Conservation (phyloP, 208 protist species). For the Vickermania ingenoplastis region DNA sequence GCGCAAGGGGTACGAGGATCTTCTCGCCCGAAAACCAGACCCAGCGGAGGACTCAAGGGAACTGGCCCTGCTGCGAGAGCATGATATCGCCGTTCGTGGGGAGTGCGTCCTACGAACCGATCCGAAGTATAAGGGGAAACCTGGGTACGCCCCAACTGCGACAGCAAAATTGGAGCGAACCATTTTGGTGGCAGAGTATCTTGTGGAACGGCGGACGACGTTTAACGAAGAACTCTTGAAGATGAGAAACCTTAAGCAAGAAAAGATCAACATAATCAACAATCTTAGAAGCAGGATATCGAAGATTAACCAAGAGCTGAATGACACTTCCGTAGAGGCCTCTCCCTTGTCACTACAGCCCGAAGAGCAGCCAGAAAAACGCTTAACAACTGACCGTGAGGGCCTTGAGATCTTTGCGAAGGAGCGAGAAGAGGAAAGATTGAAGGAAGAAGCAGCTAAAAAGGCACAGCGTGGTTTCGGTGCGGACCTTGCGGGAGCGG, state of each 20-base stretch:
- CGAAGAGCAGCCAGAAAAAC: constrained; percentile 63
- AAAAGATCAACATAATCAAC: constrained; percentile 58
- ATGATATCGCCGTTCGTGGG: constrained; percentile 72
- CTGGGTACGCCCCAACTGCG: constrained; percentile 84
- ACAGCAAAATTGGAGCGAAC: constrained; percentile 90
- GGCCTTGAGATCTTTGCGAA: constrained; percentile 57
- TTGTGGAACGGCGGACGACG: constrained; percentile 63
- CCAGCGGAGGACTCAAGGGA: constrained; percentile 66
- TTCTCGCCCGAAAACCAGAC: constrained; percentile 69
- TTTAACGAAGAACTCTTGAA: constrained; percentile 91
- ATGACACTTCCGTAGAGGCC: constrained; percentile 18
- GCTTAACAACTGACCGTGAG: constrained; percentile 45
- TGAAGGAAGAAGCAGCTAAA: constrained; percentile 47
- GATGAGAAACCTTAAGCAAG: constrained; percentile 84
- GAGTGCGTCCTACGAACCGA: constrained; percentile 93
- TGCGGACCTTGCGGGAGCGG: constrained; percentile 58
- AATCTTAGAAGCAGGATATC: constrained; percentile 44
- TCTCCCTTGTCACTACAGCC: constrained; percentile 14
- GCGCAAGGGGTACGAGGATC: constrained; percentile 41
- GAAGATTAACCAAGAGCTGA: constrained; percentile 69
- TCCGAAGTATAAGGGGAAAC: constrained; percentile 67
- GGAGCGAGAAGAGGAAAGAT: constrained; percentile 33
- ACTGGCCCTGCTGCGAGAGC: constrained; percentile 43
- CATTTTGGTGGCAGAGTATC: constrained; percentile 79
- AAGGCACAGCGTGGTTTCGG: constrained; percentile 85